A percentile compares a stretch with the other conserved stretches of the same genome.
phyloP scores from a whole-genome alignment of 108 stramenopile genomes.

The Nitzschia inconspicua region DNA sequence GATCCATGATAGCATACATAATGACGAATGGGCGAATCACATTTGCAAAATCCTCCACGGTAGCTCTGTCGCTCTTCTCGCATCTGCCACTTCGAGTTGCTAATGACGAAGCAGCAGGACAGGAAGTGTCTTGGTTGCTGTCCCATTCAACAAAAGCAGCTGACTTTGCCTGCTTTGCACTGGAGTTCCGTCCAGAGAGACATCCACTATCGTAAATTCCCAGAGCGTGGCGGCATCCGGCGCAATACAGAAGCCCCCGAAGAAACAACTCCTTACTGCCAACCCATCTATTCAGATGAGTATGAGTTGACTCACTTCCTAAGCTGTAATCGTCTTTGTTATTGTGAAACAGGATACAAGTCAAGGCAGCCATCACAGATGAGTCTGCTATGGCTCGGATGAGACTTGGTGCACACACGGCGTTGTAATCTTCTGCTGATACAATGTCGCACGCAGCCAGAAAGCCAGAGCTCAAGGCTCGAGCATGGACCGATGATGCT shows the following conservation, averaged over 20 bases:
- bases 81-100: neutral
- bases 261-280: constrained; percentile 64
- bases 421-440: constrained; percentile 36
- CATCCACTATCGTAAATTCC: constrained; percentile 73
- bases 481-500: constrained; percentile 58
- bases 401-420: constrained; percentile 24
- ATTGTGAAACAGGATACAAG: constrained; percentile 71
- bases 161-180: constrained; percentile 34
- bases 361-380: constrained; percentile 73
- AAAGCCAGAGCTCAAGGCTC: constrained; percentile 56
- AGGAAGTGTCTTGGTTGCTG: neutral
- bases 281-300: constrained; percentile 41
- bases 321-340: constrained; percentile 35
- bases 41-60: constrained; percentile 54
- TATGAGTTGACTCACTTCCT: constrained; percentile 5
- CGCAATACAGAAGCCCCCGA: constrained; percentile 64
- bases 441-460: constrained; percentile 61
- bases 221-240: constrained; percentile 69
- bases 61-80: constrained; percentile 16
- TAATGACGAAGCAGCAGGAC: neutral
- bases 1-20: constrained; percentile 69
- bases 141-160: constrained; percentile 67
- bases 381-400: constrained; percentile 65
- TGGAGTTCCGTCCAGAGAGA: constrained; percentile 31
- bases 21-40: constrained; percentile 74